Evolutionary conservation across 345 rosid genomes (phyloP).

Genomic region (Euphorbia pulcherrima): DNA sequence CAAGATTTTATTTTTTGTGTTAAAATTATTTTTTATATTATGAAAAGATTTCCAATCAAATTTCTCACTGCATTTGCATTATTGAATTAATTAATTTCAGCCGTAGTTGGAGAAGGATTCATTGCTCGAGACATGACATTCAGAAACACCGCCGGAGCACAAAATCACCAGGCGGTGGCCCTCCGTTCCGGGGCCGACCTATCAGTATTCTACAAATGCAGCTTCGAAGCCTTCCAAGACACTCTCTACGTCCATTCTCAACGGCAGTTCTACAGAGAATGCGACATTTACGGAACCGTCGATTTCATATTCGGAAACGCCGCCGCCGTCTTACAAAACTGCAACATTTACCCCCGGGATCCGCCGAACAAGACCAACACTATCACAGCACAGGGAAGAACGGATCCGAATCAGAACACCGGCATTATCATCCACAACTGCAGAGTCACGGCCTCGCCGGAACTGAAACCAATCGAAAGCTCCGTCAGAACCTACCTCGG

Average conservation of each 20-base stretch:
- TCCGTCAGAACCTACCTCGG: conserved; percentile 48
- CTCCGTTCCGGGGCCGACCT: conserved; percentile 50
- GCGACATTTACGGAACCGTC: conserved; percentile 43
- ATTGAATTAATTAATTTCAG: conserved; percentile 20
- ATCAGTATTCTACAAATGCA: conserved; percentile 42
- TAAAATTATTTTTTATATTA: no score
- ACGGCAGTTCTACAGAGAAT: conserved; percentile 43
- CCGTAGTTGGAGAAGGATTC: conserved; percentile 45
- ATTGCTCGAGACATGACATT: conserved; percentile 59
- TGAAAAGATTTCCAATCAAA: no score
- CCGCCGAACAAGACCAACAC: conserved; percentile 44
- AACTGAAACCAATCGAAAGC: conserved; percentile 20
- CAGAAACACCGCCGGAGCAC: conserved; percentile 58
- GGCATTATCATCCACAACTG: conserved; percentile 57
- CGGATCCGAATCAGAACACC: conserved; percentile 45
- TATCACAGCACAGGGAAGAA: conserved; percentile 65
- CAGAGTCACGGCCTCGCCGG: conserved; percentile 43
- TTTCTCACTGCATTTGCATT: background rate
- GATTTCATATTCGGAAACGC: conserved; percentile 73
- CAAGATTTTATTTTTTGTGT: no score
- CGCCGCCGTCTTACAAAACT: conserved; percentile 53
- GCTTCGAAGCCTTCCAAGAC: conserved; percentile 49
- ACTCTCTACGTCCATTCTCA: conserved; percentile 59
- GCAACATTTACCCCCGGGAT: conserved; percentile 44
- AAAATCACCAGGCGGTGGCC: conserved; percentile 61